phyloP scores from a whole-genome alignment of 495 filamentous ascomycete genomes.

The Echria macrotheca region DNA sequence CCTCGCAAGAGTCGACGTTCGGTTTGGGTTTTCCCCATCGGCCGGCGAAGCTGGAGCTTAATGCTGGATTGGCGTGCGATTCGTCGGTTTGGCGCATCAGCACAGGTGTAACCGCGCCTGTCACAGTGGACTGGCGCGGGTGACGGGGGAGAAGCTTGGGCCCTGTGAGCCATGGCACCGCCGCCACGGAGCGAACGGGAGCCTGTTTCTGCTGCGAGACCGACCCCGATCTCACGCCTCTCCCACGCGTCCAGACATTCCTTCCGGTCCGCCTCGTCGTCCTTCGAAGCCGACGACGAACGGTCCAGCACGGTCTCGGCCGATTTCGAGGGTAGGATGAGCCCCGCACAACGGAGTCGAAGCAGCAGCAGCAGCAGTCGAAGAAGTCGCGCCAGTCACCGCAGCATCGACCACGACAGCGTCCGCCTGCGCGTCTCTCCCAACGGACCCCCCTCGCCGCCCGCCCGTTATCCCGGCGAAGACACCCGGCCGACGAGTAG shows the following conservation, averaged over 20 bases:
- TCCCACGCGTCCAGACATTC: conserved; percentile 40
- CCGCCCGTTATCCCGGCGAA: conserved; percentile 63
- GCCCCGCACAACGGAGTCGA: conserved; percentile 8
- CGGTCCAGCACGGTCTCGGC: conserved; percentile 32
- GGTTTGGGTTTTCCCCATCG: too few species aligned
- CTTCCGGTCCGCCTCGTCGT: conserved; percentile 42
- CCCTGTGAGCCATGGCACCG: conserved; percentile 19
- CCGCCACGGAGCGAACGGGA: conserved; percentile 32
- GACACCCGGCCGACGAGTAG: conserved; percentile 81
- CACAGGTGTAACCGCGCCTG: too few species aligned
- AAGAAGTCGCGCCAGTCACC: neutral
- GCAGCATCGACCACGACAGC: conserved; percentile 21
- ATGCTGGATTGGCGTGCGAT: too few species aligned
- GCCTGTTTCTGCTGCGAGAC: conserved; percentile 31
- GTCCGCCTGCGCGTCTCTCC: conserved; percentile 6
- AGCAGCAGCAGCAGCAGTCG: conserved; percentile 14
- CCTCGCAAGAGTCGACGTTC: too few species aligned
- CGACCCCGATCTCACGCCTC: conserved; percentile 40
- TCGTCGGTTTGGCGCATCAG: neutral
- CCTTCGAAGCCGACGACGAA: conserved; percentile 61
- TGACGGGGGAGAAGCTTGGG: neutral
- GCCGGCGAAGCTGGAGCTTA: too few species aligned
- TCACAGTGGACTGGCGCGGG: too few species aligned
- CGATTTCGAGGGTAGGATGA: conserved; percentile 22
- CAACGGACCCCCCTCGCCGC: conserved; percentile 1